A percentile compares a stretch with the other conserved stretches of the same genome.
These are phyloP conservation scores for Lasiodiplodia hormozganensis DNA, from an alignment of 2,329 filamentous ascomycete genomes.

Conservation along the genomic window DNA sequence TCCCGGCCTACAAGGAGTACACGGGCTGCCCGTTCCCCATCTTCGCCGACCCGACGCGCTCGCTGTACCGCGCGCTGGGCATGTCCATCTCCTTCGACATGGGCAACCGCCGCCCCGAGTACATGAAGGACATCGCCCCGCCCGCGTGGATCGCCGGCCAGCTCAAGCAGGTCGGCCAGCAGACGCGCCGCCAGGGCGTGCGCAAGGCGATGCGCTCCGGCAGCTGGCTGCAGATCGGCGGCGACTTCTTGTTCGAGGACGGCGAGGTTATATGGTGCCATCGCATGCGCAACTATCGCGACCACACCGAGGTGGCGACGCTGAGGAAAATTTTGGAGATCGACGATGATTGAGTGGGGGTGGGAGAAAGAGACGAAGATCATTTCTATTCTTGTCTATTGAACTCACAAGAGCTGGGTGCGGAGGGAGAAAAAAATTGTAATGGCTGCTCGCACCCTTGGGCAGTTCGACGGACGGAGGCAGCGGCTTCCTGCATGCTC, in stretches of 20 bases:
- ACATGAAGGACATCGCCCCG: slow-evolving; percentile 56
- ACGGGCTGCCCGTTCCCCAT: slow-evolving; percentile 70
- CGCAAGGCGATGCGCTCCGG: slow-evolving; percentile 45
- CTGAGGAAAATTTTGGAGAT: slow-evolving; percentile 46
- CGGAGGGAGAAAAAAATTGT: not conserved
- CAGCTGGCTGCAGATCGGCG: slow-evolving; percentile 48
- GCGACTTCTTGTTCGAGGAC: slow-evolving; percentile 51
- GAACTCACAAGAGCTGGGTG: not conserved
- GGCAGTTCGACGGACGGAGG: not conserved
- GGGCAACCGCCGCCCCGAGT: slow-evolving; percentile 63
- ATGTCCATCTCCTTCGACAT: slow-evolving; percentile 67
- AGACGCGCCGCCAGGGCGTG: slow-evolving; percentile 52
- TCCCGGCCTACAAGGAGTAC: slow-evolving; percentile 65
- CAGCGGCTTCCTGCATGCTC: not conserved
- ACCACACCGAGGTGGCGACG: slow-evolving; percentile 45
- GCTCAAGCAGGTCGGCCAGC: slow-evolving; percentile 33
- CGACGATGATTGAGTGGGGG: slow-evolving; percentile 33
- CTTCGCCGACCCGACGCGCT: slow-evolving; percentile 70
- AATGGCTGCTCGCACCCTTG: not conserved
- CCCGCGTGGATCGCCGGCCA: slow-evolving; percentile 42
- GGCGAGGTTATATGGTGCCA: slow-evolving; percentile 51
- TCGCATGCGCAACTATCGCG: slow-evolving; percentile 48
- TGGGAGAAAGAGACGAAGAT: not conserved
- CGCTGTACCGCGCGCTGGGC: slow-evolving; percentile 68
- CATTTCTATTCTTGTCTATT: not conserved